Base-by-base conservation (phyloP, 192 early-diverging fungal species). In the Thamnidium elegans region DNA sequence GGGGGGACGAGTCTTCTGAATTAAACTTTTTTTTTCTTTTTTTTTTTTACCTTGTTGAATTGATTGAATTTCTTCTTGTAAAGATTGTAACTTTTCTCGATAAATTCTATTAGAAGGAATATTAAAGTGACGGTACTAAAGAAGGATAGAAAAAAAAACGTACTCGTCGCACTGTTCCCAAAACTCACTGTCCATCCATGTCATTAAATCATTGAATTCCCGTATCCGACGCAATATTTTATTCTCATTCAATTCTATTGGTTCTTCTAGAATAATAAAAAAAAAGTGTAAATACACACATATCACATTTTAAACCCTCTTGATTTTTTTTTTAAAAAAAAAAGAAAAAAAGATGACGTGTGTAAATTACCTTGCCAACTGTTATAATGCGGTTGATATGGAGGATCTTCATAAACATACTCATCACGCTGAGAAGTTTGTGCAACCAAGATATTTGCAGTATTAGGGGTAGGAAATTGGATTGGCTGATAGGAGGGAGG, bases 41-140 rank as follows among this genome's bases (percentile, higher is more conserved):
- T 63, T 52, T 51, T 23, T 19, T 50, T 45, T 55, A 64, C 71
- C 71, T 48, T 68, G 43, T 68, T 73, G 71, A 60, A 73, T 73
- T 17, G 45, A 52, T 31, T 68, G 66, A 21, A 73, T 42, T 47
- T 73, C 71, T 55, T 73, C 63, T 53, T 73, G 71, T 55, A 73
- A 39, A 9, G 66, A 53, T 30, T 63, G 45, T 19, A 67, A 50
- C 64, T 68, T 67, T 11, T 73, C 71, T 58, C 50, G 55, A 48
- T 73, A 73, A 36, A 73, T 62, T 55, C 71, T 73, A 62, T 11
- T 55, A 53, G 21, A 55, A 58, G 30, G 59, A 60, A 20, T 15
- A 45, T 45, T 15, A 45, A 45, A 13, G 14, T 13, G 44, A 9
- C 8, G 44, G 8, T 45, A 45, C 44, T 45, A 13, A 26, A 44